phyloP scores from a whole-genome alignment of 1,284 basidiomycete species.

The Boletus semigastroideus region DNA sequence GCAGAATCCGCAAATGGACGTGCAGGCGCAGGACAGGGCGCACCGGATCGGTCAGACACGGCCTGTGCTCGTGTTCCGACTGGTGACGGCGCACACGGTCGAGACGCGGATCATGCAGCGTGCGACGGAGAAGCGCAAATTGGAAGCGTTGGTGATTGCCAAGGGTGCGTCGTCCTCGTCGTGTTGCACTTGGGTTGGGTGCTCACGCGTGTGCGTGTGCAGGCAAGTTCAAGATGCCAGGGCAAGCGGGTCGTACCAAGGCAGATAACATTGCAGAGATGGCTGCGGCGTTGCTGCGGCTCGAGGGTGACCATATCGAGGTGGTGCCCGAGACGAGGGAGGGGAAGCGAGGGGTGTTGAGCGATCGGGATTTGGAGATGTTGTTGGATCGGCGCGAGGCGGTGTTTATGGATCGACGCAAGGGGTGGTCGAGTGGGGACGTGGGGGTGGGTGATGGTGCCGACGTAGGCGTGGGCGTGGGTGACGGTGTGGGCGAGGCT shows the following conservation, averaged over 20 bases:
- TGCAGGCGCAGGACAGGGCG: constrained; percentile 94
- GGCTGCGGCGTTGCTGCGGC: constrained; percentile 74
- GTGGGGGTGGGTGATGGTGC: too few species aligned
- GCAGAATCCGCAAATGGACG: constrained; percentile 94
- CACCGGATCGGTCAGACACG: constrained; percentile 94
- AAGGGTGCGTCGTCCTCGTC: constrained; percentile 54
- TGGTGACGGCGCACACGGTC: constrained; percentile 85
- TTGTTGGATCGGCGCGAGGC: constrained; percentile 81
- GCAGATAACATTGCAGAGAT: constrained; percentile 75
- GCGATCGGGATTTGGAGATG: constrained; percentile 76
- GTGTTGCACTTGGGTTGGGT: not conserved
- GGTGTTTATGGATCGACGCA: constrained; percentile 74
- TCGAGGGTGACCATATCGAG: constrained; percentile 88
- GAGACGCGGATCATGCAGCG: constrained; percentile 91
- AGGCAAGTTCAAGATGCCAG: constrained; percentile 81
- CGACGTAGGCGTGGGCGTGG: constrained; percentile 21
- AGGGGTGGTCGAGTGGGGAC: constrained; percentile 66
- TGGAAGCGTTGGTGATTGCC: constrained; percentile 93
- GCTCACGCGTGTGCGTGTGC: not conserved
- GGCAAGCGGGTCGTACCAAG: constrained; percentile 42
- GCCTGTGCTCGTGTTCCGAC: constrained; percentile 85
- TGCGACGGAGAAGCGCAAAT: constrained; percentile 84
- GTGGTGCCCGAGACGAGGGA: constrained; percentile 74
- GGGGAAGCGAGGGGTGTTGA: constrained; percentile 71
- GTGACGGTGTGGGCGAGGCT: too few species aligned